Conservation (phyloP, 371 early-diverging fungal species). For the Rhizopus microsporus region DNA sequence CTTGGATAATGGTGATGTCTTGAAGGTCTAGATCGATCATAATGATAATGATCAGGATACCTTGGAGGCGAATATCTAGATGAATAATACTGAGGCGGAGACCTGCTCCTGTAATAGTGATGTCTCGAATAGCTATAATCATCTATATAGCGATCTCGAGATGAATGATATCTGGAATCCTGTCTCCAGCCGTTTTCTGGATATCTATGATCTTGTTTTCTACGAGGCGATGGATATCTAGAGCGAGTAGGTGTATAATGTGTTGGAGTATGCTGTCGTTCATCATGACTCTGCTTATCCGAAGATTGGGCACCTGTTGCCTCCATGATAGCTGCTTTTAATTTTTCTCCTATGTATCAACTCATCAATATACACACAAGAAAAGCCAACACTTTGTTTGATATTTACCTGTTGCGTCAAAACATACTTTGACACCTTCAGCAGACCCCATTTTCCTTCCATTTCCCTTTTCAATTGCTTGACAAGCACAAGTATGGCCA, state of each 20-base stretch:
- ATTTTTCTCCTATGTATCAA: conserved; percentile 13
- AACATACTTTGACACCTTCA: conserved; percentile 58
- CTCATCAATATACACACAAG: neutral
- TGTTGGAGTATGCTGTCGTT: neutral
- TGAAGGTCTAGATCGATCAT: conserved; percentile 24
- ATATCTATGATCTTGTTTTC: conserved; percentile 7
- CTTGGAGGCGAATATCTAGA: conserved; percentile 41
- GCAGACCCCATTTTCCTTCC: conserved; percentile 57
- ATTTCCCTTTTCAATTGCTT: conserved; percentile 62
- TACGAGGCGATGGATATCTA: conserved; percentile 4
- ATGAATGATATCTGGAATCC: conserved; percentile 13
- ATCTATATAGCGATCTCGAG: conserved; percentile 26
- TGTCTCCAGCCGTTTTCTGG: conserved; percentile 7
- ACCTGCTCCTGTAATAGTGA: conserved; percentile 23
- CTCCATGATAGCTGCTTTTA: conserved; percentile 13
- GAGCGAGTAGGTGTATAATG: conserved; percentile 6
- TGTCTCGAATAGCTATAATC: conserved; percentile 30
- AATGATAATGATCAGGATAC: conserved; percentile 18
- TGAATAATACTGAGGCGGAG: conserved; percentile 30
- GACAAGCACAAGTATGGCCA: conserved; percentile 38
- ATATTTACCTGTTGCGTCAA: conserved; percentile 56
- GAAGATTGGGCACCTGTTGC: neutral
- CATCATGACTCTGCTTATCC: neutral
- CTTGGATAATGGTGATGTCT: conserved; percentile 41
- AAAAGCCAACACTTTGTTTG: neutral